phyloP scores from a whole-genome alignment of 2,329 filamentous ascomycete species.

The Rhinocladiella similis region DNA sequence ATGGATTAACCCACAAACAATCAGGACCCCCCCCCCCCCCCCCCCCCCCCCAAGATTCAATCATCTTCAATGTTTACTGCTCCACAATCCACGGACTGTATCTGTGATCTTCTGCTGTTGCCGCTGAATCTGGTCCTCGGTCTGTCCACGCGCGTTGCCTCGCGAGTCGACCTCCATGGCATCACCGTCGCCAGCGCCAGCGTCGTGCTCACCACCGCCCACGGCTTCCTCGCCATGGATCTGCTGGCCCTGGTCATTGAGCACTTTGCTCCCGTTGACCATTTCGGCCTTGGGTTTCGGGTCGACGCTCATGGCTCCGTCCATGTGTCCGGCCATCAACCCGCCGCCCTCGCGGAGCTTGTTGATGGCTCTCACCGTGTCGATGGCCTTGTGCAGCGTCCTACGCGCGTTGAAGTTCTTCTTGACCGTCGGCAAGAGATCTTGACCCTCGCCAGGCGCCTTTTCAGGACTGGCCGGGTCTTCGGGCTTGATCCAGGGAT shows the following conservation, averaged over 20 bases:
- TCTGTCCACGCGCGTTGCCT: constrained; percentile 61
- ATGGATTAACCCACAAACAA: too few relatives aligned
- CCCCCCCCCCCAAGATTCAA: too few relatives aligned
- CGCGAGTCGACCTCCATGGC: constrained; percentile 59
- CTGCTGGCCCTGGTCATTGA: constrained; percentile 36
- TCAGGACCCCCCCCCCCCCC: too few relatives aligned
- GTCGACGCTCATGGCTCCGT: constrained; percentile 59
- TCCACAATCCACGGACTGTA: constrained; percentile 60
- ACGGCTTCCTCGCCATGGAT: constrained; percentile 28
- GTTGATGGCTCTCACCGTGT: constrained; percentile 68
- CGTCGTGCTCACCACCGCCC: constrained; percentile 23
- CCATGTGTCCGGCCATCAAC: constrained; percentile 56
- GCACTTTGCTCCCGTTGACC: constrained; percentile 45
- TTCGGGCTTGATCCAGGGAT: constrained; percentile 63
- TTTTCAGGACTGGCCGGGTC: constrained; percentile 41
- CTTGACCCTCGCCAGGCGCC: constrained; percentile 43
- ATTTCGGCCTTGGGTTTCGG: constrained; percentile 53
- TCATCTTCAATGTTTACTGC: constrained; percentile 19
- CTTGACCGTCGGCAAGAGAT: constrained; percentile 65
- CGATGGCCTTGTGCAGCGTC: constrained; percentile 66
- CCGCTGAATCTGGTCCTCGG: constrained; percentile 60
- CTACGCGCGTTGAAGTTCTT: constrained; percentile 69
- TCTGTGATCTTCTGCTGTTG: constrained; percentile 62
- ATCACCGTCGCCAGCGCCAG: constrained; percentile 38
- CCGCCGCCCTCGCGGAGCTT: constrained; percentile 63